Conservation (phyloP, 1,284 basidiomycete species). For the Omphalotus olearius region DNA sequence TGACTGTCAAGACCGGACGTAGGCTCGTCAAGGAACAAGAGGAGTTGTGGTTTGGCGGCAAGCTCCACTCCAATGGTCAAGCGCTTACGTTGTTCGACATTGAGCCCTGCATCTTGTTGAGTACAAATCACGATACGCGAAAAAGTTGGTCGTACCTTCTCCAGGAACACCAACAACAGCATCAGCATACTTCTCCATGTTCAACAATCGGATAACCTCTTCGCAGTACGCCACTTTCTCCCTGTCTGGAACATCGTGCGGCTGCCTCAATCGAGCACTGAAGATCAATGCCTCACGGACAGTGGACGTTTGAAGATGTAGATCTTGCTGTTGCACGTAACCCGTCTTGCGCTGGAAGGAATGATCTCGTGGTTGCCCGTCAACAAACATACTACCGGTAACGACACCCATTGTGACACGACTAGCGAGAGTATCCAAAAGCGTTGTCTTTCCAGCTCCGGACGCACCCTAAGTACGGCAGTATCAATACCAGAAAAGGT, state of each 20-base stretch:
- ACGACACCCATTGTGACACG: conserved; percentile 63
- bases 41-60: conserved; percentile 40
- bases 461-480: conserved; percentile 38
- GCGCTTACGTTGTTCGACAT: conserved; percentile 62
- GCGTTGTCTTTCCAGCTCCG: conserved; percentile 58
- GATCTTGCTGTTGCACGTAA: conserved; percentile 62
- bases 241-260: conserved; percentile 41
- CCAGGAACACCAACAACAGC: conserved; percentile 65
- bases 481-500: not conserved
- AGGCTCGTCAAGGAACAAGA: conserved; percentile 65
- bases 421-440: conserved; percentile 64
- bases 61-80: conserved; percentile 37
- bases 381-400: conserved; percentile 59
- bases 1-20: conserved; percentile 69
- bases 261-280: conserved; percentile 64
- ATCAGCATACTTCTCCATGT: conserved; percentile 58
- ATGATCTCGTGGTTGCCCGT: conserved; percentile 50
- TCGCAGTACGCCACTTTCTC: conserved; percentile 72
- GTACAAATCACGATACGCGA: not conserved
- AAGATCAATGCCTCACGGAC: conserved; percentile 71
- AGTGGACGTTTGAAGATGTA: conserved; percentile 47
- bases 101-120: conserved; percentile 15
- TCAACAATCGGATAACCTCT: conserved; percentile 63
- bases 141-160: conserved; percentile 32
- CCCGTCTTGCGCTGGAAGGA: conserved; percentile 60